Conservation (phyloP, 139 green algal genomes). For the Chlorella sp. region DNA sequence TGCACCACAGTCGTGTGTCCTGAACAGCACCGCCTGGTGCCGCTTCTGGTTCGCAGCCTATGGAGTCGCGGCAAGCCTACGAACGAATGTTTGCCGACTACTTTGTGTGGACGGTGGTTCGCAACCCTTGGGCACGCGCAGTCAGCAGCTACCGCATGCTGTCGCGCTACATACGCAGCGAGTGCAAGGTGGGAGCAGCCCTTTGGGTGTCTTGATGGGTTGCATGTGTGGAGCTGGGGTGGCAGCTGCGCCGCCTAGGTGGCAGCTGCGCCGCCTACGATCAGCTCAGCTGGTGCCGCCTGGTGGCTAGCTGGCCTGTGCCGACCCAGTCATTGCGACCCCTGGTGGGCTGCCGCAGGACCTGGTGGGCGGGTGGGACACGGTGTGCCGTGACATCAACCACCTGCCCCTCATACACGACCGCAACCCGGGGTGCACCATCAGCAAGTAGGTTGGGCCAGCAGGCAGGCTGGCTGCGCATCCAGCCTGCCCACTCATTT, state of each 20-base stretch:
- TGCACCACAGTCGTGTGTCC: not conserved
- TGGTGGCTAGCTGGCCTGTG: too few species aligned
- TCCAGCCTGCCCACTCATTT: too few species aligned
- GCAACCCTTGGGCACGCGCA: slow-evolving; percentile 25
- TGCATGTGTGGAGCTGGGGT: too few species aligned
- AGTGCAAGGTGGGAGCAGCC: not conserved
- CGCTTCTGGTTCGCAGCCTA: not conserved
- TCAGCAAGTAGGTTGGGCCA: slow-evolving; percentile 8
- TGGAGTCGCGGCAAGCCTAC: not conserved
- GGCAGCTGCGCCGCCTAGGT: too few species aligned
- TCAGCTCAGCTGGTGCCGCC: too few species aligned
- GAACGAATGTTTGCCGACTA: not conserved
- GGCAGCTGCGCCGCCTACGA: too few species aligned
- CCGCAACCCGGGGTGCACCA: slow-evolving; percentile 14
- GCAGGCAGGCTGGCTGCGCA: too few species aligned
- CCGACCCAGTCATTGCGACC: too few species aligned
- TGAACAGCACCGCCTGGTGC: not conserved
- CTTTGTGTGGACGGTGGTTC: slow-evolving; percentile 25
- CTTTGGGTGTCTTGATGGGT: too few species aligned
- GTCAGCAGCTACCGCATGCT: slow-evolving; percentile 30
- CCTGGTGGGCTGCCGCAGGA: not conserved
- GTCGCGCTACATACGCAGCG: slow-evolving; percentile 6
- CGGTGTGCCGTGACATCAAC: slow-evolving; percentile 15
- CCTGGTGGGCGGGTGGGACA: slow-evolving; percentile 16
- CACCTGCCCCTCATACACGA: slow-evolving; percentile 1